These are phyloP conservation scores for Cryptococcus sp. DNA, from an alignment of 1,284 basidiomycete genomes.

Conservation along the genomic window DNA sequence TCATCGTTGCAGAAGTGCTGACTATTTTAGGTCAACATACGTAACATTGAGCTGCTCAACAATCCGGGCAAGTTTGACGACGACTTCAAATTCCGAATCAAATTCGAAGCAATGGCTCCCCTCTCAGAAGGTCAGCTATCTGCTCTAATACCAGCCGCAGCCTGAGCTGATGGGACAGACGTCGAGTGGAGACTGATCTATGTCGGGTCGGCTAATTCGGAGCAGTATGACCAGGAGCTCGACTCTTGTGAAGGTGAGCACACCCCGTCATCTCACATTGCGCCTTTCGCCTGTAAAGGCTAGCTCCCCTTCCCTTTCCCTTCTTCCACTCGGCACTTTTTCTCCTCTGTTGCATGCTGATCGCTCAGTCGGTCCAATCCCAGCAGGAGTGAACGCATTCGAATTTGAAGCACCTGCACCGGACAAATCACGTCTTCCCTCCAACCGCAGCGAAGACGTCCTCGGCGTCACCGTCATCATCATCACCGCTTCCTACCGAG, in stretches of 20 bases:
- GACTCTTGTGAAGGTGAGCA: slow-evolving; percentile 75
- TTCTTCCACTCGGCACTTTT: background rate
- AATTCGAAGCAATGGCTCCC: slow-evolving; percentile 93
- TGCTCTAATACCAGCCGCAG: background rate
- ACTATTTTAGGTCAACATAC: slow-evolving; percentile 48
- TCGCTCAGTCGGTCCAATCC: slow-evolving; percentile 78
- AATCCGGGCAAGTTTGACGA: slow-evolving; percentile 90
- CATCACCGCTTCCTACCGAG: slow-evolving; percentile 81
- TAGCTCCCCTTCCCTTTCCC: background rate
- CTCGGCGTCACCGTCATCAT: slow-evolving; percentile 84
- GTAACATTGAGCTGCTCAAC: slow-evolving; percentile 68
- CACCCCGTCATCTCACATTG: background rate
- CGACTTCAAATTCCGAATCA: slow-evolving; percentile 88
- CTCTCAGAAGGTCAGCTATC: slow-evolving; percentile 74
- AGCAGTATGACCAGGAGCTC: slow-evolving; percentile 89
- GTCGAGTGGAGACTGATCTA: slow-evolving; percentile 97
- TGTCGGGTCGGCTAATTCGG: slow-evolving; percentile 87
- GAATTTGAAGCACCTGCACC: slow-evolving; percentile 73
- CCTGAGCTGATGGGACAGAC: slow-evolving; percentile 54
- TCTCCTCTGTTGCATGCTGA: background rate
- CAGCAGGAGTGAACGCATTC: slow-evolving; percentile 90
- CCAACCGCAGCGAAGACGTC: slow-evolving; percentile 55
- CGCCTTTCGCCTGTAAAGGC: too few species aligned
- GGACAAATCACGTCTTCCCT: slow-evolving; percentile 71
- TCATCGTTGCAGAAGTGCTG: too few species aligned